Evolutionary conservation across 352 stramenopile genomes (phyloP).

Genomic region (Phytopythium litorale): DNA sequence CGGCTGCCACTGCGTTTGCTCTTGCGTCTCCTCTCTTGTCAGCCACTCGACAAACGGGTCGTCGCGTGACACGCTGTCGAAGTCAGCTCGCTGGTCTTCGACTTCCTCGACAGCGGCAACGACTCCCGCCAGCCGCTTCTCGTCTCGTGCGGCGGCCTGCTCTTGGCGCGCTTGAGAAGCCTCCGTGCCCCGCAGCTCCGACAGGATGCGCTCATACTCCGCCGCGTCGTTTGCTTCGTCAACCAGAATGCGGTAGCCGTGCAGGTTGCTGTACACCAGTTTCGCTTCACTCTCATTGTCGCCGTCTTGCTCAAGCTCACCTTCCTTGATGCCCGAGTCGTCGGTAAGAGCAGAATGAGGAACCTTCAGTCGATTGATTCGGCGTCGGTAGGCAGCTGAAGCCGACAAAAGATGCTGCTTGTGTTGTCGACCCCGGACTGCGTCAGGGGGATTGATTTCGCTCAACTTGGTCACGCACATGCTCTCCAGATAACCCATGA

Average conservation of each 20-base stretch:
- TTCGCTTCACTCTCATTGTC: conserved; percentile 11
- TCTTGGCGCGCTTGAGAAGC: conserved; percentile 25
- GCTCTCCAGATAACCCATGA: conserved; percentile 18
- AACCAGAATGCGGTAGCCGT: conserved; percentile 71
- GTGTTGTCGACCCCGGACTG: conserved; percentile 28
- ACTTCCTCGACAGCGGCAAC: conserved; percentile 19
- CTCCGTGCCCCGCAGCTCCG: conserved; percentile 56
- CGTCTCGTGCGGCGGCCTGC: conserved; percentile 20
- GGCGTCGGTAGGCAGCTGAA: conserved; percentile 19
- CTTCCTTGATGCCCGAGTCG: neutral
- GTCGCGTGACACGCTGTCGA: conserved; percentile 17
- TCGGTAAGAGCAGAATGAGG: neutral
- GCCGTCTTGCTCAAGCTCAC: conserved; percentile 6
- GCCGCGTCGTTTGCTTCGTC: conserved; percentile 51
- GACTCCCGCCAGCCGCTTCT: conserved; percentile 23
- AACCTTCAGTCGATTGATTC: neutral
- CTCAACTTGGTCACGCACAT: conserved; percentile 10
- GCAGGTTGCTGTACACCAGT: conserved; percentile 77
- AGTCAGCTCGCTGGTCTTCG: conserved; percentile 61
- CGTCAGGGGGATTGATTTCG: conserved; percentile 29
- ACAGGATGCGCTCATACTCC: conserved; percentile 75
- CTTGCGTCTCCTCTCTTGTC: conserved; percentile 26
- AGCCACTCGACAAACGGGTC: conserved; percentile 54
- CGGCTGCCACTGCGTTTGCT: conserved; percentile 51
- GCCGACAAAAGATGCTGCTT: conserved; percentile 33